phyloP scores from a whole-genome alignment of 2,329 filamentous ascomycete genomes.

The Stachybotrys elegans region DNA sequence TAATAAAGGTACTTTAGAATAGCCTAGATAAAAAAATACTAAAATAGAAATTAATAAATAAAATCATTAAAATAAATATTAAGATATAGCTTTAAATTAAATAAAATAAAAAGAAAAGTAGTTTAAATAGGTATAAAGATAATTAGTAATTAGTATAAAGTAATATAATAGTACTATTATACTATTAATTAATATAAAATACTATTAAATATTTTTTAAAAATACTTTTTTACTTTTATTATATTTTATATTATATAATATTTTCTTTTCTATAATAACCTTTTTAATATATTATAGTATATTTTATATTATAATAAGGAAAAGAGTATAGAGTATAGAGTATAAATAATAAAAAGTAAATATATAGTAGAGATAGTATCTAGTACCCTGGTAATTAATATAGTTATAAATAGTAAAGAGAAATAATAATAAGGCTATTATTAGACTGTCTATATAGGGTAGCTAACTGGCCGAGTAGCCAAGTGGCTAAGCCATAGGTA shows the following conservation, averaged over 20 bases:
- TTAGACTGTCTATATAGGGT: background rate
- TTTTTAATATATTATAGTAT: background rate
- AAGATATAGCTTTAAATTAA: background rate
- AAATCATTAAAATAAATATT: background rate
- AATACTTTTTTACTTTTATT: background rate
- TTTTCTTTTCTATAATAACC: background rate
- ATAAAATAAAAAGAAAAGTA: background rate
- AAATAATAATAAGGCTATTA: background rate
- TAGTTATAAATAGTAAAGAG: background rate
- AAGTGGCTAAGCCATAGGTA: background rate
- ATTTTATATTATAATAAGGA: background rate
- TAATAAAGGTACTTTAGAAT: too few species aligned
- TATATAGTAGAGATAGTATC: background rate
- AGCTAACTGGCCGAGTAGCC: background rate
- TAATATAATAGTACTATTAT: background rate
- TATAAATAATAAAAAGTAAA: background rate
- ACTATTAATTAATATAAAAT: background rate
- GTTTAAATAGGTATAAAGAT: background rate
- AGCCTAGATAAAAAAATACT: background rate
- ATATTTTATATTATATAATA: background rate
- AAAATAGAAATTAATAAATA: background rate
- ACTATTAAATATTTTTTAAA: background rate
- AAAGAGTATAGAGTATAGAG: background rate
- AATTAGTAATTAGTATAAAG: background rate
- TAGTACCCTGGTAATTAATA: background rate